These are phyloP conservation scores for Tetrapisispora phaffii DNA, from an alignment of 805 yeast genomes.

Conservation along the genomic window DNA sequence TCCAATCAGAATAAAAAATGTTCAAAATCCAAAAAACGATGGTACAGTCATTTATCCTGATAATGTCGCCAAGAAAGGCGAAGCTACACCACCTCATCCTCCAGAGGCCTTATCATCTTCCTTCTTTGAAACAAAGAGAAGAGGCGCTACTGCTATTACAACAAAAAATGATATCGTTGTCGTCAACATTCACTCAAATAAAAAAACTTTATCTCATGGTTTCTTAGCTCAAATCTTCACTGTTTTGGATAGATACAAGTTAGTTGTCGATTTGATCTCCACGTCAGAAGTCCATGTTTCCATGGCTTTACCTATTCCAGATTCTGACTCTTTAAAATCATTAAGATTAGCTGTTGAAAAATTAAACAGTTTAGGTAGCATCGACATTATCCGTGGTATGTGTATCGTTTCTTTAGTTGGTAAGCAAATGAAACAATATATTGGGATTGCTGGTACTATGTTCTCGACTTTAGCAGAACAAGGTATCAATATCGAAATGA, in stretches of 20 bases:
- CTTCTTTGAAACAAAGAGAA: conserved; percentile 37
- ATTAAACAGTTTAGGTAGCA: conserved; percentile 71
- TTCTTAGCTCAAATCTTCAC: conserved; percentile 86
- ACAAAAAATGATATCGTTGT: conserved; percentile 89
- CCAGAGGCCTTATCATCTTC: conserved; percentile 55
- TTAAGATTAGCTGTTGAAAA: conserved; percentile 69
- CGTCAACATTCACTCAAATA: conserved; percentile 86
- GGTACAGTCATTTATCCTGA: conserved; percentile 95
- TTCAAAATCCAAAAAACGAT: conserved; percentile 81
- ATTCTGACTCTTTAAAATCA: conserved; percentile 46
- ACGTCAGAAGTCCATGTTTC: conserved; percentile 98
- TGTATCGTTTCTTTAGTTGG: conserved; percentile 93
- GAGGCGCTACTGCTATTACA: conserved; percentile 91
- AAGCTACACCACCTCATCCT: conserved; percentile 89
- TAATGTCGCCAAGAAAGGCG: conserved; percentile 75
- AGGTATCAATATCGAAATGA: conserved; percentile 91
- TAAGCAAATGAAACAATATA: conserved; percentile 90
- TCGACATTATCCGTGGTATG: conserved; percentile 79
- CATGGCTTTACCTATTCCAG: conserved; percentile 83
- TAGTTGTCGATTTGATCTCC: conserved; percentile 91
- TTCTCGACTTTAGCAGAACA: conserved; percentile 89
- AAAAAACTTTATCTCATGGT: conserved; percentile 87
- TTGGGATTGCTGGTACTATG: conserved; percentile 97
- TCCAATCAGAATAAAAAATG: conserved; percentile 94
- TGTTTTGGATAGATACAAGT: conserved; percentile 68